Conservation (phyloP, 257 asterid genomes). For the Gardenia jasminoides region DNA sequence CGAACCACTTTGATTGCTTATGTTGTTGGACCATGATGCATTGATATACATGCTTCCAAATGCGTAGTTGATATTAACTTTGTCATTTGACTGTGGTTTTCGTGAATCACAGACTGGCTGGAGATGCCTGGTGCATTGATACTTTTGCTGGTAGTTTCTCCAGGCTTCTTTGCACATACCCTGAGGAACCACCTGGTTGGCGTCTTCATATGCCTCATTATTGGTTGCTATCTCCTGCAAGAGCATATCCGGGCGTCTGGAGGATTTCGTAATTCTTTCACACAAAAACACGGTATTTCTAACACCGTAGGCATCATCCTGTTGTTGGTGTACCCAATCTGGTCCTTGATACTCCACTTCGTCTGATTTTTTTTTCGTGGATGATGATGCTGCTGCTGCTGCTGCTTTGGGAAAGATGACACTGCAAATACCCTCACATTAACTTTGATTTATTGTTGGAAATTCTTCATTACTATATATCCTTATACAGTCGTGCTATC, state of each 20-base stretch:
- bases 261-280: constrained; percentile 85
- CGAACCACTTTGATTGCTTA: background rate
- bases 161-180: constrained; percentile 58
- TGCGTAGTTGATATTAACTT: background rate
- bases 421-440: background rate
- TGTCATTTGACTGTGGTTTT: background rate
- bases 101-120: constrained; percentile 54
- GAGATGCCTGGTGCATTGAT: constrained; percentile 95
- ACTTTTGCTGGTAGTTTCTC: constrained; percentile 82
- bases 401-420: too few relatives aligned
- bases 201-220: constrained; percentile 50
- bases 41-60: background rate
- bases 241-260: constrained; percentile 88
- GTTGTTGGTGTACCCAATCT: constrained; percentile 68
- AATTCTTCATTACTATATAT: too few relatives aligned
- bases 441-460: background rate
- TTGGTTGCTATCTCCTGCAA: constrained; percentile 83
- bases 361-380: background rate
- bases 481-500: background rate
- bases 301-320: constrained; percentile 81
- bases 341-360: constrained; percentile 56
- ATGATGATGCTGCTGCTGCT: background rate
- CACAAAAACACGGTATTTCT: constrained; percentile 77
- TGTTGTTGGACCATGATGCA: background rate
- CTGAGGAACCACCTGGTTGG: constrained; percentile 66